Evolutionary conservation across 2,329 filamentous ascomycete species (phyloP).

Genomic region (Massarina eburnea): DNA sequence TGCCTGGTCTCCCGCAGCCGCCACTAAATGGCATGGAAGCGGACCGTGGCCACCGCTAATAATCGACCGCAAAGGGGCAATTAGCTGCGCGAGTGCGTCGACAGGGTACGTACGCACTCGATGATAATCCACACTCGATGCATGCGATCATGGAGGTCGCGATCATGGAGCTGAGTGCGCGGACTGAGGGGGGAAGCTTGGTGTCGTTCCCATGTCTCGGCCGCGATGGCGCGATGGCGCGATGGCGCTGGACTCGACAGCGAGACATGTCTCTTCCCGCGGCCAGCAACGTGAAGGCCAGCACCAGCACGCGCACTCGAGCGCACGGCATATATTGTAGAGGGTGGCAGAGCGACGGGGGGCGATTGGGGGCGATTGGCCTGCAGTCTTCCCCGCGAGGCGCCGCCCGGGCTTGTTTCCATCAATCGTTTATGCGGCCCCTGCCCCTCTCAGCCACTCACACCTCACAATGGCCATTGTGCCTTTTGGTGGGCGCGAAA

Average conservation of each 20-base stretch:
- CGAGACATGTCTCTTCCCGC: not conserved
- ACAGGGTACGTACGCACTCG: conserved; percentile 1
- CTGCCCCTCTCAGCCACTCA: conserved; percentile 28
- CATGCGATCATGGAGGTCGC: not conserved
- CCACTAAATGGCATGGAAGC: conserved; percentile 12
- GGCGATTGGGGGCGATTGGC: conserved; percentile 23
- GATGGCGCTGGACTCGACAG: no score
- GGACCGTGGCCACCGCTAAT: conserved; percentile 10
- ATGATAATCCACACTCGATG: conserved; percentile 1
- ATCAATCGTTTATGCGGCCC: conserved; percentile 18
- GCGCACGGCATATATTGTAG: not conserved
- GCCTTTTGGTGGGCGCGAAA: conserved; percentile 34
- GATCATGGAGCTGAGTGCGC: not conserved
- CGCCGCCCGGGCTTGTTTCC: conserved; percentile 20
- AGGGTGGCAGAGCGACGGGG: conserved; percentile 5
- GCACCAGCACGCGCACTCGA: conserved; percentile 6
- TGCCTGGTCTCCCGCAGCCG: conserved; percentile 14
- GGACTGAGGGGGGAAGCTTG: not conserved
- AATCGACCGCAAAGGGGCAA: not conserved
- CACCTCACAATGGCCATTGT: conserved; percentile 22
- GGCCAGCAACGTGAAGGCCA: not conserved
- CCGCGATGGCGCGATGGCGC: not conserved
- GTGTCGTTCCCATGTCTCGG: not conserved
- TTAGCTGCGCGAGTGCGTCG: conserved; percentile 1
- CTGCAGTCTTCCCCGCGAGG: conserved; percentile 15